These are phyloP conservation scores for Centella asiatica DNA, from an alignment of 129 eudicot species.

Conservation along the genomic window DNA sequence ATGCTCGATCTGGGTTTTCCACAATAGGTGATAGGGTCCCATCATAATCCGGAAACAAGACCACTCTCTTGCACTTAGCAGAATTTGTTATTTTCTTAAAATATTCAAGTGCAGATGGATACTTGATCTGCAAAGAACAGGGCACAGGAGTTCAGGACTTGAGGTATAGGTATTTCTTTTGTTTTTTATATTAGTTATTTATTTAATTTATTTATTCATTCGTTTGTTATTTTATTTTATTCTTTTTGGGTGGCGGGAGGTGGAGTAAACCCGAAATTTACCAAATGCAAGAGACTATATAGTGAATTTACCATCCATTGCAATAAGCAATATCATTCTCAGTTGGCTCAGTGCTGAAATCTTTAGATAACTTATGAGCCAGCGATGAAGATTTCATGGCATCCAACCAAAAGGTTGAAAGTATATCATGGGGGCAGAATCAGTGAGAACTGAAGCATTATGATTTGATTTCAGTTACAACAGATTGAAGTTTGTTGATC, in stretches of 20 bases:
- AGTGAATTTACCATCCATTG: constrained; percentile 67
- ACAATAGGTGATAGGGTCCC: constrained; percentile 95
- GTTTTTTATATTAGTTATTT: no score
- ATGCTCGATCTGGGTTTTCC: constrained; percentile 87
- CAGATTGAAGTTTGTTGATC: constrained; percentile 13
- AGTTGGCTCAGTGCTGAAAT: constrained; percentile 32
- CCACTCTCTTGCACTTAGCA: constrained; percentile 74
- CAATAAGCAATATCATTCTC: constrained; percentile 56
- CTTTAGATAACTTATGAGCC: constrained; percentile 42
- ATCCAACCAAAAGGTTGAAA: constrained; percentile 58
- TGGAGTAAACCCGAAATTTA: no score
- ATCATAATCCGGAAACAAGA: constrained; percentile 88
- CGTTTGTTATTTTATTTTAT: no score
- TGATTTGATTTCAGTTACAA: constrained; percentile 70
- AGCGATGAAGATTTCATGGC: constrained; percentile 97
- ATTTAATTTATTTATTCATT: no score
- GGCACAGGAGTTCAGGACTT: not conserved
- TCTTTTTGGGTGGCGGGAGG: no score
- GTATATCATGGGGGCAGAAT: constrained; percentile 68
- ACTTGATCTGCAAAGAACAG: constrained; percentile 52
- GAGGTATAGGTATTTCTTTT: no score
- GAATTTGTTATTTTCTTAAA: constrained; percentile 64
- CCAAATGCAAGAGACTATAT: not conserved
- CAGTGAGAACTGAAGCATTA: constrained; percentile 58
- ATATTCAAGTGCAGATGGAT: constrained; percentile 79